Conservation (phyloP, 2,329 filamentous ascomycete genomes). For the Canariomyces notabilis region DNA sequence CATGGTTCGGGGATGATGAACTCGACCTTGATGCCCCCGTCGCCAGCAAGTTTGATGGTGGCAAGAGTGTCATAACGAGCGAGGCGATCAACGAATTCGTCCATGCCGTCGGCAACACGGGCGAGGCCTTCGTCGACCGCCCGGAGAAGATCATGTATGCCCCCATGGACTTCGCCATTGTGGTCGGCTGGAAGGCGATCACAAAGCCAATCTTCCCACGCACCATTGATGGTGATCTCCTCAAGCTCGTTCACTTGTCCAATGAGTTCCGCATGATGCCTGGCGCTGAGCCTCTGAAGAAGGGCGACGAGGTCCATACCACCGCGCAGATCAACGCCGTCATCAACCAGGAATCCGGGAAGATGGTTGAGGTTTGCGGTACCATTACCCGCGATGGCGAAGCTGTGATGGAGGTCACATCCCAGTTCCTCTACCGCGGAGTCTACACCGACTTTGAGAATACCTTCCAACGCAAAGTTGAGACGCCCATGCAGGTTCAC, state of each 20-base stretch:
- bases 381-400: conserved; percentile 81
- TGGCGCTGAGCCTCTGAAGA: conserved; percentile 89
- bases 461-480: conserved; percentile 96
- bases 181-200: conserved; percentile 98
- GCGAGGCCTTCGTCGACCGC: conserved; percentile 93
- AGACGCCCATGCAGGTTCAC: conserved; percentile 91
- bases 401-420: conserved; percentile 96
- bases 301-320: conserved; percentile 87
- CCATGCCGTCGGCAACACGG: conserved; percentile 96
- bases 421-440: conserved; percentile 95
- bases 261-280: conserved; percentile 99
- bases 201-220: conserved; percentile 98
- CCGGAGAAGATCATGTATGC: conserved; percentile 91
- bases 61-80: conserved; percentile 77
- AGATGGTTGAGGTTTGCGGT: conserved; percentile 99
- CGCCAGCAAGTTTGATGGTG: conserved; percentile 85
- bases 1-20: conserved; percentile 89
- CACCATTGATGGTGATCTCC: conserved; percentile 88
- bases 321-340: conserved; percentile 96
- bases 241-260: conserved; percentile 94
- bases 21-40: conserved; percentile 81
- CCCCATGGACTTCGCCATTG: conserved; percentile 98
- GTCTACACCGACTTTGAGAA: conserved; percentile 91
- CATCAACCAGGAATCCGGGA: conserved; percentile 95
- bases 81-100: conserved; percentile 98